Base-by-base conservation (phyloP, 2,329 filamentous ascomycete species). In the Hypomyces perniciosus region DNA sequence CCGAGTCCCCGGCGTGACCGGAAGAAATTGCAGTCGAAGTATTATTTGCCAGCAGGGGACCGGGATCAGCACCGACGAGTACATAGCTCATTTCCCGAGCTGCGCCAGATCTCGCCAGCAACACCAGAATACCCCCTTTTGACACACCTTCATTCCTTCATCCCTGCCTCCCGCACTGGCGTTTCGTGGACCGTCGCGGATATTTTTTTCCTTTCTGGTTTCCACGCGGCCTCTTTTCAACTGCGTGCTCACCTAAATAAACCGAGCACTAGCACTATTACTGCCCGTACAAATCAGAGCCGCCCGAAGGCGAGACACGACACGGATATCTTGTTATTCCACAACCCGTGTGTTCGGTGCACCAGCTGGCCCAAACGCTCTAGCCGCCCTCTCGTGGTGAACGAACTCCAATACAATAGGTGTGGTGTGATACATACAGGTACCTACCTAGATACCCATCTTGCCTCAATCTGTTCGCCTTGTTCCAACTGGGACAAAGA, bases 391-490 rank as follows among this genome's bases (percentile, higher is more conserved):
- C 50, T 48, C 40, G 37, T 35, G 48, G 37, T 26, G 10, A 13
- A 26, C n/a, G 9, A 26, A 12, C 27, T 26, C 39, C 26, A 26
- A 28, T 28, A 42, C 39, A n/a, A 38, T 20, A 20, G 20, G 20
- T 20, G 20, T 20, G 20, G 20, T 20, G 20, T 20, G 20, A 20
- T 20, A 20, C 20, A 20, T 3, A 20, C 20, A 38, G 35, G 35
- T 38, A 38, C 35, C 10, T 31, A 29, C 38, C 38, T 44, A 12
- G 9, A 46, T 8, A 13, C 33, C 31, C 49, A 38, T 37, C 53
- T 60, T 53, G 59, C 52, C 59, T 61, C 56, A 57, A 56, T 55
- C 57, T 50, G 51, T 50, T 55, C 61, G 30, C 30, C 26, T 49
- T 49, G 47, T 27, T 28, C 43, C 33, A 37, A 43, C 39, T 39